phyloP scores from a whole-genome alignment of 768 basidiomycete genomes.

The Mycena sanguinolenta region DNA sequence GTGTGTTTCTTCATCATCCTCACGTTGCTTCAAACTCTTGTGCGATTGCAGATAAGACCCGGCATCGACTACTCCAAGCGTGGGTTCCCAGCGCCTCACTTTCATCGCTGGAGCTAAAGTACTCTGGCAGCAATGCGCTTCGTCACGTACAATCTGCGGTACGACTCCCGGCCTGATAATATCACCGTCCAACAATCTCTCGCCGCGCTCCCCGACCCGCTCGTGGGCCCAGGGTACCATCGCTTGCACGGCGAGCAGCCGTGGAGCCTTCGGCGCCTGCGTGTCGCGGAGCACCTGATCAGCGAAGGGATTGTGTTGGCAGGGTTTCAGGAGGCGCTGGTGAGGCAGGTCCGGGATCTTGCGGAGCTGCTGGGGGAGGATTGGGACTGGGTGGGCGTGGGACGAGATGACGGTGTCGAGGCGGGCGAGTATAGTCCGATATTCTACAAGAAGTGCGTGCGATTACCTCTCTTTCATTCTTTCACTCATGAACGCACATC shows the following conservation, averaged over 20 bases:
- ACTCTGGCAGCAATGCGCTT: conserved; percentile 47
- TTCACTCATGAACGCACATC: fast-evolving
- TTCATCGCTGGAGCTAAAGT: not conserved
- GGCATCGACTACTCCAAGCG: not conserved
- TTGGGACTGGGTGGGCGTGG: conserved; percentile 74
- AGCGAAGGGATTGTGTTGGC: conserved; percentile 55
- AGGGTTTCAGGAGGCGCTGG: conserved; percentile 67
- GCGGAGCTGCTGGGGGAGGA: conserved; percentile 64
- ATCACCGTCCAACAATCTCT: conserved; percentile 64
- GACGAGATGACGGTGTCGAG: conserved; percentile 68
- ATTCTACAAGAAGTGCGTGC: conserved; percentile 64
- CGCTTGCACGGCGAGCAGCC: conserved; percentile 58
- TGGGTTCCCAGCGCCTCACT: not conserved
- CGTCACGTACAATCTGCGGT: conserved; percentile 67
- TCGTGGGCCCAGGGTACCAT: conserved; percentile 49
- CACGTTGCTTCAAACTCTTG: conserved; percentile 5
- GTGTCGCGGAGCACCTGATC: conserved; percentile 61
- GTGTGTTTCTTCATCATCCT: conserved; percentile 14
- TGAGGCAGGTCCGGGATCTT: conserved; percentile 70
- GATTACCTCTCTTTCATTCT: not conserved
- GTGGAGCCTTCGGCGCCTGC: conserved; percentile 65
- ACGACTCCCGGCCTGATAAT: conserved; percentile 64
- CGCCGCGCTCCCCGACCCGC: conserved; percentile 57
- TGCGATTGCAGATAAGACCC: conserved; percentile 13
- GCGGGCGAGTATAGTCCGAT: conserved; percentile 75